These are phyloP conservation scores for Trichoderma atroviride DNA, from an alignment of 2,329 filamentous ascomycete genomes.

Conservation along the genomic window DNA sequence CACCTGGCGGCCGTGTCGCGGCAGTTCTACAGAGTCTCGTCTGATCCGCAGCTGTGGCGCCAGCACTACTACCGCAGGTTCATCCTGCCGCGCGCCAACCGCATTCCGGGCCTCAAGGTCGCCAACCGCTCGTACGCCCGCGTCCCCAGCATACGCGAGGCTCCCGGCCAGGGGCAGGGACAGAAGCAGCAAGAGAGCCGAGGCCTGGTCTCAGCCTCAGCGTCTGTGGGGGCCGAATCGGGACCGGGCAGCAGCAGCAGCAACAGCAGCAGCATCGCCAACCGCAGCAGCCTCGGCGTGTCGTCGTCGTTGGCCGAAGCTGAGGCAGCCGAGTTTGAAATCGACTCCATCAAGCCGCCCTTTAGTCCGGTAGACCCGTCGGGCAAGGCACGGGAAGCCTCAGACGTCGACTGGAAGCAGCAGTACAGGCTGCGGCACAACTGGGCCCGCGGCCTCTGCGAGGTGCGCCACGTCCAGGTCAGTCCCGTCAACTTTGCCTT, in stretches of 20 bases:
- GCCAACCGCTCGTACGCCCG: constrained; percentile 33
- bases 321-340: constrained; percentile 35
- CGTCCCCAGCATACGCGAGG: constrained; percentile 28
- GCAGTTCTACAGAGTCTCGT: constrained; percentile 71
- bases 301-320: background rate
- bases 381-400: constrained; percentile 36
- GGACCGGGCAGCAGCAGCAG: background rate
- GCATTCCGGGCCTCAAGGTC: constrained; percentile 67
- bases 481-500: constrained; percentile 39
- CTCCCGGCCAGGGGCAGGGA: background rate
- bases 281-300: background rate
- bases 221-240: constrained; percentile 49
- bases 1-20: constrained; percentile 67
- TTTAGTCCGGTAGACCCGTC: constrained; percentile 53
- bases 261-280: background rate
- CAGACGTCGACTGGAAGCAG: constrained; percentile 76
- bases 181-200: constrained; percentile 40
- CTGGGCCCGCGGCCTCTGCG: constrained; percentile 82
- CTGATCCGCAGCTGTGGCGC: constrained; percentile 90
- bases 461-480: constrained; percentile 75
- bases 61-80: constrained; percentile 84
- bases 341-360: background rate
- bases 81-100: constrained; percentile 76
- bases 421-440: constrained; percentile 89
- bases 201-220: constrained; percentile 50